Evolutionary conservation across 139 green algal genomes (phyloP).

Genomic region (Chlamydomonas applanata): DNA sequence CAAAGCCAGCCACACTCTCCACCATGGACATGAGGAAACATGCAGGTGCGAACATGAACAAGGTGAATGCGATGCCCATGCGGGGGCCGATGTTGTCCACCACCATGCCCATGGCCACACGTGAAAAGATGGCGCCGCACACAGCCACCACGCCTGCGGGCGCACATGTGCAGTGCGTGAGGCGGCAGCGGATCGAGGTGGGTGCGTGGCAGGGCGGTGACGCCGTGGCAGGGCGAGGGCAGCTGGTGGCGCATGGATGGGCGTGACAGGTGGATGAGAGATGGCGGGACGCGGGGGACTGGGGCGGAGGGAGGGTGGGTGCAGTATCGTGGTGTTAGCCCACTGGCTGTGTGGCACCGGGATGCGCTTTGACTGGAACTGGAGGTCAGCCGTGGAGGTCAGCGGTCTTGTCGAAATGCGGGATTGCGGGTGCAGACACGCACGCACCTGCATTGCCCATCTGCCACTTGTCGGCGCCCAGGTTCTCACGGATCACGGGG

Average conservation of each 20-base stretch:
- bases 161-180: neutral
- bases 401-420: no score
- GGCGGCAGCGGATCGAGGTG: neutral
- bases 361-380: neutral
- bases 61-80: constrained; percentile 45
- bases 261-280: neutral
- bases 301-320: neutral
- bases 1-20: constrained; percentile 30
- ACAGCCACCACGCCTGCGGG: constrained; percentile 66
- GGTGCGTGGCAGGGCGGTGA: neutral
- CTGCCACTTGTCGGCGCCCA: constrained; percentile 67
- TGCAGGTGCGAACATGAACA: constrained; percentile 62
- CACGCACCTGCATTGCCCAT: constrained; percentile 20
- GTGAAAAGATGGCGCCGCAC: constrained; percentile 59
- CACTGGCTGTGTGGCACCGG: neutral
- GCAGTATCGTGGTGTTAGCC: neutral
- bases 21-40: constrained; percentile 73
- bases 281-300: neutral
- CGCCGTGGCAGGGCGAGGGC: no score
- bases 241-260: no score
- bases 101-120: constrained; percentile 68
- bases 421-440: no score
- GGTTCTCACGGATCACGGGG: constrained; percentile 80
- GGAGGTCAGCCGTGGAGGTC: no score
- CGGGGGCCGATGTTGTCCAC: constrained; percentile 80